These are phyloP conservation scores for Prototheca wickerhamii DNA, from an alignment of 163 green algal species.

Conservation along the genomic window DNA sequence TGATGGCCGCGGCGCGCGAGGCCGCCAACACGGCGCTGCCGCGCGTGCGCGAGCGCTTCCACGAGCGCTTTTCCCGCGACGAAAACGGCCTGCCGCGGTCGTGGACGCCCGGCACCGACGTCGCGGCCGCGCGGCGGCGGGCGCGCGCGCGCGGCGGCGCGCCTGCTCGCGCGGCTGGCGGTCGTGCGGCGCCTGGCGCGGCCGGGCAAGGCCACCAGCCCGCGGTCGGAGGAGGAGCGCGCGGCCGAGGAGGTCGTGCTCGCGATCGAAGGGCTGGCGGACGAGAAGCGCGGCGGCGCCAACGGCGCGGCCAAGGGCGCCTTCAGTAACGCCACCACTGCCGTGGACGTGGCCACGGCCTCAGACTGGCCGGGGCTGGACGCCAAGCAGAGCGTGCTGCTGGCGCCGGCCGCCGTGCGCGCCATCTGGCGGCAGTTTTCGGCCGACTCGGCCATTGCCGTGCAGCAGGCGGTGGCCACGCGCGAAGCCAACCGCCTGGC, in stretches of 20 bases:
- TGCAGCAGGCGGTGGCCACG: conserved; percentile 66
- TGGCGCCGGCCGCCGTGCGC: conserved; percentile 59
- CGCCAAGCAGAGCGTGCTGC: conserved; percentile 45
- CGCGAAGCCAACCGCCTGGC: conserved; percentile 75
- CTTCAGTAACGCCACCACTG: conserved; percentile 6
- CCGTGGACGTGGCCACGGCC: conserved; percentile 36
- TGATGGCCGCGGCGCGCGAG: conserved; percentile 50
- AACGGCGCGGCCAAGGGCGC: too few relatives aligned
- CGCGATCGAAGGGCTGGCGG: background rate
- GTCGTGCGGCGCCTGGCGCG: conserved; percentile 31
- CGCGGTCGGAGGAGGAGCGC: background rate
- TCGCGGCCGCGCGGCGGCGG: conserved; percentile 44
- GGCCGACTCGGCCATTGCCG: conserved; percentile 58
- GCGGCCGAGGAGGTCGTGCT: background rate
- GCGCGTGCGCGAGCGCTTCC: conserved; percentile 79
- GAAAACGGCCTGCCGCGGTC: conserved; percentile 57
- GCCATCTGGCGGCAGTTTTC: conserved; percentile 77
- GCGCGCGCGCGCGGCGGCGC: conserved; percentile 52
- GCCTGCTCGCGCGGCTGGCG: conserved; percentile 59
- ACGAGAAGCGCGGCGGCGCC: background rate
- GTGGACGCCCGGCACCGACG: conserved; percentile 63
- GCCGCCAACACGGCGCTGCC: conserved; percentile 66
- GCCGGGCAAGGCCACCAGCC: background rate
- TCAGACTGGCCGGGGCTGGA: conserved; percentile 38
- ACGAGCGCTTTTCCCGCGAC: conserved; percentile 62